Evolutionary conservation across 2,329 filamentous ascomycete genomes (phyloP), one percentile per base, ranked within the genome.

Genomic region (Penicillium hesseltinei): DNA sequence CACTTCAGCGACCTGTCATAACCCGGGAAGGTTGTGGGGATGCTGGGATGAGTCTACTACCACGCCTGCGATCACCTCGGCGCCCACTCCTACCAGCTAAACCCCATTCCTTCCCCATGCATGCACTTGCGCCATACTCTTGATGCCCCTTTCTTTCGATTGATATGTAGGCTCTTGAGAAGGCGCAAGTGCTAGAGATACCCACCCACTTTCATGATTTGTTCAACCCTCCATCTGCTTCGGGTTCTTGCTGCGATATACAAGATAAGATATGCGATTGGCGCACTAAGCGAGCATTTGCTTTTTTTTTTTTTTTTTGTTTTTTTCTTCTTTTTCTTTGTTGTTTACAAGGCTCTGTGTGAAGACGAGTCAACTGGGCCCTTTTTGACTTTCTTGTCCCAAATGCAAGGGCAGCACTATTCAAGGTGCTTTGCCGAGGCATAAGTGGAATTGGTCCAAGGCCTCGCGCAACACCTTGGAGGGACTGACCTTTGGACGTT

Each of bases 241-340:
- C 27, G 17, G 17, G 11, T 29, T 35, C 33, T 33, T 29, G 13
- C 19, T 47, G 33, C 49, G 35, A 51, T 46, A 52, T 38, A 31
- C 40, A 56, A 39, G 47, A 56, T 35, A 53, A 33, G 47, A 52
- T 40, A 53, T 43, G 48, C 13, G 43, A 57, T 43, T 46, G 27
- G 42, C 54, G 42, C 48, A 57, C 40, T 36, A 27, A 57, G 49
- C 49, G 54, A 53, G 54, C 54, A 46, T 46, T 42, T 29, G 4
- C 8, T 46, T n/a, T n/a, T n/a, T n/a, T n/a, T n/a, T n/a, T 8
- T 29, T 29, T n/a, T n/a, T 38, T 19, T 36, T 8, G 21, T 29
- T n/a, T n/a, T 38, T 19, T 36, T 8, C 3, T 27, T 15, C 7
- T 36, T n/a, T 2, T 8, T 4, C 10, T 11, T 36, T n/a, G 7